A percentile compares a stretch with the other conserved stretches of the same genome.
Conservation (phyloP, 768 basidiomycete genomes). For the Mycena vitilis region DNA sequence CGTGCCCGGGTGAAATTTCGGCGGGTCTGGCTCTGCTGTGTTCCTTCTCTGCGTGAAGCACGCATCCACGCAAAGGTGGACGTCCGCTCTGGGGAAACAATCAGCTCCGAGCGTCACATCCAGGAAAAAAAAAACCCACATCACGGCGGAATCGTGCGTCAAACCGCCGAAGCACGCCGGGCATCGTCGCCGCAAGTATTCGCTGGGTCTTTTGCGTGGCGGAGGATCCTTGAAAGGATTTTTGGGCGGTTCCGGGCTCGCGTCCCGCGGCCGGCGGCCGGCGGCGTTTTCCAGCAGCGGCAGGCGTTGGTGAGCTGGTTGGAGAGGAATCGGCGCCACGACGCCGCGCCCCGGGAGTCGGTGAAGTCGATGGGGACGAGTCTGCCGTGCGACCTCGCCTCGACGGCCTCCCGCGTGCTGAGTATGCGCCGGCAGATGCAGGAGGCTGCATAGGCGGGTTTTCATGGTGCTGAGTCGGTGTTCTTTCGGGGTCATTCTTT, state of each 20-base stretch:
- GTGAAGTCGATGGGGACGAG: too few species aligned
- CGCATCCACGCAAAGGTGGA: constrained; percentile 28
- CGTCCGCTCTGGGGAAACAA: neutral
- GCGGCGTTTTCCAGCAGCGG: too few species aligned
- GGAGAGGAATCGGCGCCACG: too few species aligned
- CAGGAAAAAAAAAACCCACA: neutral
- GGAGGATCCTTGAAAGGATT: constrained; percentile 4
- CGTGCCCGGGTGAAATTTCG: constrained; percentile 18
- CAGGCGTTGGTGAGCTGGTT: neutral
- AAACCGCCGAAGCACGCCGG: constrained; percentile 3
- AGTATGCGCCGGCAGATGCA: too few species aligned
- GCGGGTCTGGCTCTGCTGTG: constrained; percentile 12
- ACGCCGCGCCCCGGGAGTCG: neutral
- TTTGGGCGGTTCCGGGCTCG: neutral
- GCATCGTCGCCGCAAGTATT: constrained; percentile 9
- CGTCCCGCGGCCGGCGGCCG: neutral
- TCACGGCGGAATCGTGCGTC: neutral
- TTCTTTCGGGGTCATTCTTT: neutral
- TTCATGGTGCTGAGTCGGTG: neutral
- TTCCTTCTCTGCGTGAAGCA: constrained; percentile 36
- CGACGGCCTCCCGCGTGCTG: too few species aligned
- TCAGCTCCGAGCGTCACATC: too few species aligned
- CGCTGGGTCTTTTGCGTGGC: constrained; percentile 13
- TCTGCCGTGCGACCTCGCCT: too few species aligned
- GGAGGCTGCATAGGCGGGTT: too few species aligned